These are phyloP conservation scores for Rubia balearica DNA, from an alignment of 305 asterid species.

Conservation along the genomic window DNA sequence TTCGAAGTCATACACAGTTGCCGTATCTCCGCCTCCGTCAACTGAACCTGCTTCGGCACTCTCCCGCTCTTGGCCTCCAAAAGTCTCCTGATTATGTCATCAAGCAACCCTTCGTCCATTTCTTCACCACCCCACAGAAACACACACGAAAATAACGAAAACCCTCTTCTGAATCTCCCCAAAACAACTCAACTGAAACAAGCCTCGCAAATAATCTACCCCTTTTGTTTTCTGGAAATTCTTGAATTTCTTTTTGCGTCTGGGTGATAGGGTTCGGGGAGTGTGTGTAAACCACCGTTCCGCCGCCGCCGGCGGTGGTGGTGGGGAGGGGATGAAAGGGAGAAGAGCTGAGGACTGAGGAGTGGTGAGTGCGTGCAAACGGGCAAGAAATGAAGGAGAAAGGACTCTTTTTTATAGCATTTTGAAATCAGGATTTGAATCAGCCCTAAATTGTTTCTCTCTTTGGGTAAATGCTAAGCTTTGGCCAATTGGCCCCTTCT, in stretches of 20 bases:
- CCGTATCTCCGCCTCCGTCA: conserved; percentile 34
- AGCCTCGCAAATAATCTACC: not conserved
- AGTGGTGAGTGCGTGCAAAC: not conserved
- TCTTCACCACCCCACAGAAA: not conserved
- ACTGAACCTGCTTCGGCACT: conserved; percentile 30
- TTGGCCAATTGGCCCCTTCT: not conserved
- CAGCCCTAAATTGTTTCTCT: not conserved
- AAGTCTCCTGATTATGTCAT: conserved; percentile 30
- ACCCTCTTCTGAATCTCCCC: not conserved
- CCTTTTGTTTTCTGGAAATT: not conserved
- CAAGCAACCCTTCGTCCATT: conserved; percentile 29
- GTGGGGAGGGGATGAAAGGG: conserved; percentile 1
- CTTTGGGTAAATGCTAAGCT: not conserved
- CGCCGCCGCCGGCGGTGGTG: not conserved
- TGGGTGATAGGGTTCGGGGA: not conserved
- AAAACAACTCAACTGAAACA: not conserved
- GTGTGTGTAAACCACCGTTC: not conserved
- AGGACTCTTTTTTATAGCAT: not conserved
- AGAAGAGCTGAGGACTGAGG: not conserved
- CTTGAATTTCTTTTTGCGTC: not conserved
- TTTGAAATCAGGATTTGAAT: not conserved
- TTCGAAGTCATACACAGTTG: conserved; percentile 30
- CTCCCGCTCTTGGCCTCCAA: conserved; percentile 31
- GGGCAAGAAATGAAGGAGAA: not conserved
- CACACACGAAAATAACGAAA: not conserved